Conservation (phyloP, 441 rosid genomes). For the Pelargonium fulgidum region DNA sequence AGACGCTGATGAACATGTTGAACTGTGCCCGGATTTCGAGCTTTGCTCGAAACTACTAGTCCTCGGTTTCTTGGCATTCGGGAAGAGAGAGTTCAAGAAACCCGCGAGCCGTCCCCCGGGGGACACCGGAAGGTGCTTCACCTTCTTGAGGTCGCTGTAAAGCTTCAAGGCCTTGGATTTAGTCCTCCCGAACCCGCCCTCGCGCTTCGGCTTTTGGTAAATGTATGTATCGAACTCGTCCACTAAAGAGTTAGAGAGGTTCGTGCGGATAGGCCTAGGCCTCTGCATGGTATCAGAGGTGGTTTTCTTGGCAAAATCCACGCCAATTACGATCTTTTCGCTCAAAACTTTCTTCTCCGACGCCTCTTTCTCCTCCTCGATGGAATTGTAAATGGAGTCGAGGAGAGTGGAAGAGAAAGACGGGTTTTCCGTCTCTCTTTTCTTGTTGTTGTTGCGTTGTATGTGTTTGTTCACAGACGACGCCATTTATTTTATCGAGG, state of each 20-base stretch:
- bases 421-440: conserved; percentile 31
- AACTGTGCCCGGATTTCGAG: too few relatives aligned
- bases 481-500: too few relatives aligned
- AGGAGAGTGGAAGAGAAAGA: conserved; percentile 71
- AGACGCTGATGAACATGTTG: too few relatives aligned
- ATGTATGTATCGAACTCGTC: conserved; percentile 26
- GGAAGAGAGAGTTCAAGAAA: conserved; percentile 57
- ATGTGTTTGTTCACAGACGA: too few relatives aligned
- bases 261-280: too few relatives aligned
- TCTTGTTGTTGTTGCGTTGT: too few relatives aligned
- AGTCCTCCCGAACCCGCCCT: conserved; percentile 35
- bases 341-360: conserved; percentile 29
- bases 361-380: conserved; percentile 28
- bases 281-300: conserved; percentile 47
- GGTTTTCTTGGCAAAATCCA: conserved; percentile 30
- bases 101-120: conserved; percentile 56
- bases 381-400: conserved; percentile 63
- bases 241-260: conserved; percentile 43
- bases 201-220: conserved; percentile 33
- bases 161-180: conserved; percentile 56
- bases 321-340: too few relatives aligned
- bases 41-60: too few relatives aligned
- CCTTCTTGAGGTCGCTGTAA: conserved; percentile 51
- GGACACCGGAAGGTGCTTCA: conserved; percentile 50
- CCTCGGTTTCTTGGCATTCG: conserved; percentile 16